Evolutionary conservation across 148 eudicot genomes (phyloP).

Genomic region (Vaccinium myrtillus): DNA sequence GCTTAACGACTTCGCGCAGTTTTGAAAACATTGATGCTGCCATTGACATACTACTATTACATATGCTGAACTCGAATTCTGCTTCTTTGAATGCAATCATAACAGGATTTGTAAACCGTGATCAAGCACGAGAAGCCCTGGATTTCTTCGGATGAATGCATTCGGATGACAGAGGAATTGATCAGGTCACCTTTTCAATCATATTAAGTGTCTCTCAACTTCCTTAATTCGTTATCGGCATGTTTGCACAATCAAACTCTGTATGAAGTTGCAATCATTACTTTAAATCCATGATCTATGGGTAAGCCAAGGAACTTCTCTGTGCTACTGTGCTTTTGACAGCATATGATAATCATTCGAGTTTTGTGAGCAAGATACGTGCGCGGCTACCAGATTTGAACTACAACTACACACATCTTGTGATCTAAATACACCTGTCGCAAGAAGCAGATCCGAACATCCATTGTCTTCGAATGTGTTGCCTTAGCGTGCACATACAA

Average conservation of each 20-base stretch:
- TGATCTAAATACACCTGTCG: background rate
- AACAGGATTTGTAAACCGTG: conserved; percentile 63
- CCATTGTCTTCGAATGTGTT: too few species aligned
- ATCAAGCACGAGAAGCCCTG: conserved; percentile 54
- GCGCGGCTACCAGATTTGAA: background rate
- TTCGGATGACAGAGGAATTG: conserved; percentile 32
- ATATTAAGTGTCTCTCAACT: conserved; percentile 53
- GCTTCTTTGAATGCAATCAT: conserved; percentile 79
- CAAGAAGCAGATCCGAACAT: background rate
- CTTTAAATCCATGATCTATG: conserved; percentile 42
- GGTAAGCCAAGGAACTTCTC: background rate
- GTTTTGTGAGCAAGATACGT: background rate
- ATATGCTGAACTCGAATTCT: conserved; percentile 63
- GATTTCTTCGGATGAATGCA: conserved; percentile 57
- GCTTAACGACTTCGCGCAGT: conserved; percentile 61
- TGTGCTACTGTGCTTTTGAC: background rate
- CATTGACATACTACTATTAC: conserved; percentile 39
- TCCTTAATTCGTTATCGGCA: conserved; percentile 66
- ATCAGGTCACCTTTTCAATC: conserved; percentile 70
- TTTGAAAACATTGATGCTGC: conserved; percentile 69
- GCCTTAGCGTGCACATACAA: too few species aligned
- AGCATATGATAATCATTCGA: background rate
- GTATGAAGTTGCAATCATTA: conserved; percentile 46
- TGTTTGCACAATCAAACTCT: conserved; percentile 66
- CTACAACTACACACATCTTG: too few species aligned